Evolutionary conservation across 1,284 basidiomycete genomes (phyloP), one percentile per base, ranked within the genome.

Genomic region (Cryptococcus jaspeensis): DNA sequence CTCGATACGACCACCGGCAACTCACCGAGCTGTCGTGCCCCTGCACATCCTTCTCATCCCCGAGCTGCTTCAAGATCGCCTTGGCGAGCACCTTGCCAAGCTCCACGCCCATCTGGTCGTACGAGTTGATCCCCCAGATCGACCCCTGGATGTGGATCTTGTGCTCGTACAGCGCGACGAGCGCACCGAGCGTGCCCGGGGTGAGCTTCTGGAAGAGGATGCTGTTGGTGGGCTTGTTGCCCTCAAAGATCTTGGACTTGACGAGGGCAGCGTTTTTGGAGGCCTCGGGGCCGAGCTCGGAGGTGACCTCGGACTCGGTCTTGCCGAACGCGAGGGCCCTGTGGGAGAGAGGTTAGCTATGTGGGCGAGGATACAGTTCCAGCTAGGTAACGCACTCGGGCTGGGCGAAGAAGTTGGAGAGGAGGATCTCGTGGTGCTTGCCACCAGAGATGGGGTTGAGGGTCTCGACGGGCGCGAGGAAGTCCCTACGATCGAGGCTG

Each of bases 61-160:
- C 85, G 38, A 98, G 85, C 77, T 96, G 91, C 5, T 87, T 84
- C 52, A 98, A 83, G 70, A 99, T 98, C 69, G 88, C 89, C 85
- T 97, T 97, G 8, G 95, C 93, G 44, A 99, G 84, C 1, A 94
- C 89, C 77, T 98, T 98, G 62, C 94, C 95, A 50, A 98, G 87
- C 79, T 96, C 93, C 60, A 95, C 92, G 75, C 93, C 93, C 76
- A 78, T 78, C 72, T 82, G 80, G 68, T 81, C 81, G 76, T 90
- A 99, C 11, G 92, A 95, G 83, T 99, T 99, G 83, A 99, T 96
- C 46, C 92, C 90, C 94, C 94, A 98, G 62, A 98, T 84, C 50
- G 90, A 89, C 72, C 95, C 95, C 78, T 99, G 96, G 0, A 90
- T 89, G 78, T 97, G 96, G 74, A 99, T 97, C 84, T 99, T 99